Percentiles rank a stretch among this genome's conserved stretches.
Conservation (phyloP, 2,329 filamentous ascomycete species). For the Bretziella fagacearum region DNA sequence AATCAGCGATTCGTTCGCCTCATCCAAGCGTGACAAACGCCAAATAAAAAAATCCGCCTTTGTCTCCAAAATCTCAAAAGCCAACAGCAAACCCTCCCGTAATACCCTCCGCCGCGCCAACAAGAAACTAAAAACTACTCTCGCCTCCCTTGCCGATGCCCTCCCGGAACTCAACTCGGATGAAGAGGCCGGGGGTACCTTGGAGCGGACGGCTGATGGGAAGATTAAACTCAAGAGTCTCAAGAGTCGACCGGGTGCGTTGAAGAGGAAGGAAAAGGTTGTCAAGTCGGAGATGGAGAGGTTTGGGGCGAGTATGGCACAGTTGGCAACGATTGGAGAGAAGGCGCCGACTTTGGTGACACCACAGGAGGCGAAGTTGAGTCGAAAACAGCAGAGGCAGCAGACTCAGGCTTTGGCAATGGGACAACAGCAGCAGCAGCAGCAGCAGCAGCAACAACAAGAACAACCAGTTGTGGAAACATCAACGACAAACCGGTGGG, state of each 20-base stretch:
- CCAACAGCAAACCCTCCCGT: slow-evolving; percentile 38
- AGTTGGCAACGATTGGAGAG: slow-evolving; percentile 33
- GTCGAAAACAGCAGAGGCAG: slow-evolving; percentile 7
- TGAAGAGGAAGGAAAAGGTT: slow-evolving; percentile 68
- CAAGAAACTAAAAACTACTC: slow-evolving; percentile 62
- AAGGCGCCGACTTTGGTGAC: slow-evolving; percentile 2
- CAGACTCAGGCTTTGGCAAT: background rate
- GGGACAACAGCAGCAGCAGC: background rate
- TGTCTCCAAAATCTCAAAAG: slow-evolving; percentile 56
- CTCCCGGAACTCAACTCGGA: slow-evolving; percentile 44
- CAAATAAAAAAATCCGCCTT: slow-evolving; percentile 67
- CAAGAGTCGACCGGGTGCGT: slow-evolving; percentile 56
- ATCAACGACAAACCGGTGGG: slow-evolving; percentile 49
- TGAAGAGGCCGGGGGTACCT: slow-evolving; percentile 28
- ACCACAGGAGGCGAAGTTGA: slow-evolving; percentile 4
- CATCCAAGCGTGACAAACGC: slow-evolving; percentile 70
- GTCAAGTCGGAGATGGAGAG: slow-evolving; percentile 67
- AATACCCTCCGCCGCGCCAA: slow-evolving; percentile 38
- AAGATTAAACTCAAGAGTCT: slow-evolving; percentile 61
- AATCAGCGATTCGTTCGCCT: slow-evolving; percentile 42
- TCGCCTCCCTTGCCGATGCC: slow-evolving; percentile 64
- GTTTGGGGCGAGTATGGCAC: slow-evolving; percentile 69
- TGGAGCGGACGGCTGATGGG: slow-evolving; percentile 30
- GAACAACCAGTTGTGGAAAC: slow-evolving; percentile 17
- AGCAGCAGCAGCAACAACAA: slow-evolving; percentile 1